Base-by-base conservation (phyloP, 225 moss, liverwort and hornwort genomes). In the Straminergon stramineum region DNA sequence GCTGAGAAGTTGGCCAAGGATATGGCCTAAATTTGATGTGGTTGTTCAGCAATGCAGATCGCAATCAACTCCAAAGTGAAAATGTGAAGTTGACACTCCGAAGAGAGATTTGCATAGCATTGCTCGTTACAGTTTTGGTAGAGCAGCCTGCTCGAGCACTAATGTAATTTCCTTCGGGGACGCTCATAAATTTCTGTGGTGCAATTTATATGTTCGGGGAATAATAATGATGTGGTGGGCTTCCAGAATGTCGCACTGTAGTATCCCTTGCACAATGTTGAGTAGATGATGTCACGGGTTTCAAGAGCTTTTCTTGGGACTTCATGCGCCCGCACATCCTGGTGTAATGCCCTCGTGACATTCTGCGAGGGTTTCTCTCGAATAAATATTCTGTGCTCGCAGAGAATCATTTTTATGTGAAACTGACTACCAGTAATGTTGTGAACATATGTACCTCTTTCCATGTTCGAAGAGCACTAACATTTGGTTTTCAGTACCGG, bases 1-100 rank as follows among this genome's bases (percentile, higher is more conserved):
- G 96, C 96, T 88, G 96, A 98, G 87, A 92, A 90, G 87, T 73
- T 98, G 94, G 95, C 96, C 24, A 98, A 96, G 93, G 94, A 96
- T 79, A 93, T 93, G 92, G 88, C 90, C 70, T 92, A 90, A 90
- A 64, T 48, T 64, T 43, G 23, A 48, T 82, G 45, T 48, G 82
- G 10, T 82, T 23, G n/a, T 58, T 79, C 48, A 82, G 34, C 62
- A 82, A 82, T 64, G 48, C 22, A 64, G 64, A 48, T 48, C 34
- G 45, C 64, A 48, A 48, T 82, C 82, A 21, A 82, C 64, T 48
- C 48, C 34, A 23, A 45, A 82, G 37, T 82, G 75, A 88, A 85
- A 84, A 90, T 65, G 30, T 39, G 87, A 60, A 57, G 60, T 37
- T 43, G 70, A 17, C 41, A 85, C 84, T 34, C 39, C 57, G 57